Evolutionary conservation across 2,329 filamentous ascomycete genomes (phyloP).

Genomic region (Calonectria multiphialidica): DNA sequence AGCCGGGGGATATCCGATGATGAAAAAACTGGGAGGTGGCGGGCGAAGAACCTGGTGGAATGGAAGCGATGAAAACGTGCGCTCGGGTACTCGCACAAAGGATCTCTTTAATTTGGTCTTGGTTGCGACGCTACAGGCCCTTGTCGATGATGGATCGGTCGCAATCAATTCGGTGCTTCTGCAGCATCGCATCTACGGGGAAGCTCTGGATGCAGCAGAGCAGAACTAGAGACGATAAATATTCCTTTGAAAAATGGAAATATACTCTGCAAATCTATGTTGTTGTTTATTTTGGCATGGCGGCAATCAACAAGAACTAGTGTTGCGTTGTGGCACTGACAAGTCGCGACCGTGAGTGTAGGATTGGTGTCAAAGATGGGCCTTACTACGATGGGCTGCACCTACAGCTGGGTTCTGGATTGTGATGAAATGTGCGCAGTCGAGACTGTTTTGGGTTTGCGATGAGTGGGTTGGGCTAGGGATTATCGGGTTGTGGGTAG

Average conservation of each 20-base stretch:
- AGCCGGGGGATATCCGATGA: neutral
- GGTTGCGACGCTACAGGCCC: neutral
- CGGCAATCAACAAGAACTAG: slow-evolving; percentile 15
- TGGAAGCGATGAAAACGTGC: slow-evolving; percentile 2
- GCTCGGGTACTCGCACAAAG: neutral
- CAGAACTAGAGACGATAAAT: neutral
- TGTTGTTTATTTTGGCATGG: neutral
- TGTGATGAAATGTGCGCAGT: slow-evolving; percentile 26
- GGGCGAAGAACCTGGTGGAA: neutral
- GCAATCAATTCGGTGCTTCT: neutral
- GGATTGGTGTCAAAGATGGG: neutral
- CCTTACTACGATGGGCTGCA: slow-evolving; percentile 5
- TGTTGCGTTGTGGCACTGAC: neutral
- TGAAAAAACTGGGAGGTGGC: neutral
- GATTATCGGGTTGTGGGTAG: slow-evolving; percentile 21
- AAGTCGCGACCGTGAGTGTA: neutral
- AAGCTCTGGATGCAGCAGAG: slow-evolving; percentile 1
- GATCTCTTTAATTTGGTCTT: neutral
- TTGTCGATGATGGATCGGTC: slow-evolving; percentile 3
- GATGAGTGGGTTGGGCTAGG: slow-evolving; percentile 16
- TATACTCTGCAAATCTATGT: neutral
- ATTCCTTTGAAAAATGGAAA: too few species aligned
- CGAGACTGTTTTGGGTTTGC: slow-evolving; percentile 17
- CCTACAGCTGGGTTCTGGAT: slow-evolving; percentile 10
- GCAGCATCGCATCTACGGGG: neutral